Evolutionary conservation across 345 rosid genomes (phyloP), one percentile per base, ranked within the genome.

Genomic region (Gossypium anomalum): DNA sequence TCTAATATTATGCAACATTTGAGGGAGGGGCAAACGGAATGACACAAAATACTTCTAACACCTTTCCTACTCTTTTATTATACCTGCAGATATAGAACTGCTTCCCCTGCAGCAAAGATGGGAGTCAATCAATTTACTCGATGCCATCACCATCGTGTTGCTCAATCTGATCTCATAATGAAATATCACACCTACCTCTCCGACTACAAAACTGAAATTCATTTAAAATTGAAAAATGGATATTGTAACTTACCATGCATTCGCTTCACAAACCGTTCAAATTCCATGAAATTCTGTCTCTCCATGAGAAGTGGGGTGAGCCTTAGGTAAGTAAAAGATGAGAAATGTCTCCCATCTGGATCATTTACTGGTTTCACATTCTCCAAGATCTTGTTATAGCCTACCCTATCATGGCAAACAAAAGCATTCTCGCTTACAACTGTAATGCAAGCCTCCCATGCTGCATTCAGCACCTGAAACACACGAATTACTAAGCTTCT

Each of bases 391-490:
- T 86, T 93, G 86, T 87, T 90, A 81, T 87, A 95, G 38, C 80
- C 87, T 63, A 76, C 72, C 76, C 97, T 89, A 76, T 90, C 96
- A 79, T 89, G 86, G 84, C 90, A 90, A 75, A 94, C 88, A 71
- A 86, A 81, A 51, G 88, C 82, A 66, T 90, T 95, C 87, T 93
- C 98, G 67, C 96, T 77, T 45, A 87, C 85, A 57, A 88, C 76
- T 45, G 85, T 86, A 75, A 87, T 75, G 83, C 79, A 67, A 17
- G 60, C 84, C 79, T 93, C 99, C 98, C 99, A 91, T 6, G 97
- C 98, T 69, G 97, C 89, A 81, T 96, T 96, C 80, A 89, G 64
- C 82, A 93, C 92, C 99, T 95, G 85, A 78, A 53, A 83, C 29
- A 43, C 62, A 27, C n/a, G 20, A 14, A 34, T 74, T 43, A 23